phyloP scores from a whole-genome alignment of 805 yeast species.

The Barnettozyma botsteinii region DNA sequence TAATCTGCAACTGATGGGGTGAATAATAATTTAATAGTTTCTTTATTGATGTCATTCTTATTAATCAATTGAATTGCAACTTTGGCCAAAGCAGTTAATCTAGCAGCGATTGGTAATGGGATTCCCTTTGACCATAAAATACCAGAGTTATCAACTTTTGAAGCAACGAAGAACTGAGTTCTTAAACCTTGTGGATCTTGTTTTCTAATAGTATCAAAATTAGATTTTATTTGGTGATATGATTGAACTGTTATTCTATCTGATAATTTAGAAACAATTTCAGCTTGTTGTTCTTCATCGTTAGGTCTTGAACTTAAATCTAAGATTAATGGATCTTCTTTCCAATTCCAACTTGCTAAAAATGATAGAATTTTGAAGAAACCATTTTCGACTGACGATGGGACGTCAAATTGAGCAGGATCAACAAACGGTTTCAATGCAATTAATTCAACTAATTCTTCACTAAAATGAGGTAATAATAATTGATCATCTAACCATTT shows the following conservation, averaged over 20 bases:
- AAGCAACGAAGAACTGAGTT: constrained; percentile 76
- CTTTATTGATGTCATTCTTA: constrained; percentile 36
- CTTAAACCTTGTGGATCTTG: constrained; percentile 78
- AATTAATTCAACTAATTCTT: constrained; percentile 76
- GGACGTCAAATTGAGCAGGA: constrained; percentile 77
- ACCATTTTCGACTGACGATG: constrained; percentile 75
- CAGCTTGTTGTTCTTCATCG: constrained; percentile 30
- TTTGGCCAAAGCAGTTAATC: constrained; percentile 82
- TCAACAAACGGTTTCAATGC: constrained; percentile 83
- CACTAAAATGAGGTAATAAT: constrained; percentile 62
- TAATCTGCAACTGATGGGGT: constrained; percentile 81
- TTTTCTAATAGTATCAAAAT: constrained; percentile 63
- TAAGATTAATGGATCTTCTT: constrained; percentile 73
- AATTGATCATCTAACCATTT: constrained; percentile 85
- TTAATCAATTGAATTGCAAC: constrained; percentile 58
- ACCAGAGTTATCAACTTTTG: constrained; percentile 84
- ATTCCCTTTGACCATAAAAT: constrained; percentile 66
- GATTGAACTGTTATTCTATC: constrained; percentile 59
- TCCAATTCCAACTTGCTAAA: constrained; percentile 90
- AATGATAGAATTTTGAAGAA: constrained; percentile 68
- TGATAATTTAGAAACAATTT: constrained; percentile 40
- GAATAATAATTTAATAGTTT: constrained; percentile 53
- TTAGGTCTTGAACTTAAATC: constrained; percentile 58
- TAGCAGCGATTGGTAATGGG: constrained; percentile 72
- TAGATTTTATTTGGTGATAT: constrained; percentile 54